phyloP scores from a whole-genome alignment of 441 rosid genomes.

The Jatropha podagrica region DNA sequence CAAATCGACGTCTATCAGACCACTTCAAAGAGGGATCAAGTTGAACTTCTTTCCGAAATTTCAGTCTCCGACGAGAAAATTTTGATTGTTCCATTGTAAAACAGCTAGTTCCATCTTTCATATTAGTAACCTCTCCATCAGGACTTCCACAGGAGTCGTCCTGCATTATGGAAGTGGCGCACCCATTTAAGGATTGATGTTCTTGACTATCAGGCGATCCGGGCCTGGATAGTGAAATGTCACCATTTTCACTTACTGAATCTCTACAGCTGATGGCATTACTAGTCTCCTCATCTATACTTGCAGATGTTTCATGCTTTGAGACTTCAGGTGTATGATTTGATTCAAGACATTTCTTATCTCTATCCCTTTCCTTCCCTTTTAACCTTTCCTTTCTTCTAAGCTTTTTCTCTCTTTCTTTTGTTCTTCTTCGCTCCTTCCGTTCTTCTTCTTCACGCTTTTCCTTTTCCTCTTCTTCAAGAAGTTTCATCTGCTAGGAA shows the following conservation, averaged over 20 bases:
- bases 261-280: conserved; percentile 44
- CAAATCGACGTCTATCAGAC: conserved; percentile 57
- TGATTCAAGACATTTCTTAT: conserved; percentile 40
- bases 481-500: conserved; percentile 69
- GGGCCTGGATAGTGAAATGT: conserved; percentile 48
- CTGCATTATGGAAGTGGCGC: conserved; percentile 31
- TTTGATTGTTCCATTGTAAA: conserved; percentile 50
- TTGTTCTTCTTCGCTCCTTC: conserved; percentile 77
- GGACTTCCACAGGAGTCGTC: conserved; percentile 44
- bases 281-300: conserved; percentile 47
- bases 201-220: conserved; percentile 51
- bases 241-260: conserved; percentile 44
- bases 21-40: conserved; percentile 54
- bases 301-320: conserved; percentile 48
- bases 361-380: conserved; percentile 75
- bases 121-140: conserved; percentile 49
- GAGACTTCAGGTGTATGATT: conserved; percentile 37
- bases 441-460: conserved; percentile 95
- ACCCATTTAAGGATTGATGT: conserved; percentile 37
- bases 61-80: conserved; percentile 54
- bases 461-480: conserved; percentile 97
- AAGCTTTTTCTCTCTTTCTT: conserved; percentile 82
- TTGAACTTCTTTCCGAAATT: conserved; percentile 52
- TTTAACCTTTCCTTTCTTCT: conserved; percentile 86
- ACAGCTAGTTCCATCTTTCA: conserved; percentile 50